Evolutionary conservation across 495 filamentous ascomycete species (phyloP), one percentile per base, ranked within the genome.

Genomic region (Evernia prunastri): DNA sequence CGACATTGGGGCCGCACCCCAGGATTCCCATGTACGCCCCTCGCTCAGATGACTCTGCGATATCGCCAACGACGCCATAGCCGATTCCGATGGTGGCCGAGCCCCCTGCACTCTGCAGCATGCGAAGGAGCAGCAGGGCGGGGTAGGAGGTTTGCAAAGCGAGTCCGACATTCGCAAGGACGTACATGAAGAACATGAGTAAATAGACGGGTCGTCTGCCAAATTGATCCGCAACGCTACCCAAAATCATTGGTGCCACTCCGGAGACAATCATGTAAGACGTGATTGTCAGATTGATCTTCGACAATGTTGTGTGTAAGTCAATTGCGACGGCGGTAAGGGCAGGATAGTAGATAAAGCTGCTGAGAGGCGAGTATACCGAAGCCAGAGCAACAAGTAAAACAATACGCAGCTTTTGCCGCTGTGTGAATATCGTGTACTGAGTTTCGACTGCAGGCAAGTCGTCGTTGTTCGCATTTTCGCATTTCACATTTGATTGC

Each of bases 361-460:
- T 70, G 4, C 77, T 80, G 8, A 80, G 61, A 0, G 77, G 71
- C 10, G 74, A 73, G 33, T 75, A 78, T 7, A 87, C 84, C 45
- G 80, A 78, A 6, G 81, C 80, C 18, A 76, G 76, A 39, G 80
- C 82, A 47, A 86, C 83, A 75, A 93, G 85, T 66, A 77, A 76
- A n/a, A 89, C 77, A 63, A 89, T 82, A 75, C 83, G 83, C 64
- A 78, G 66, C 75, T 82, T 87, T 63, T 83, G 79, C 15, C 72
- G 49, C 31, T 72, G 76, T 20, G 81, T 79, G 71, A 90, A 89
- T 66, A 79, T 78, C 35, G 78, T 83, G 71, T 87, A 83, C 18
- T 75, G 73, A 23, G 20, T 20, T n/a, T 23, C 43, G 20, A 45
- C 43, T 45, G 4, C 43, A 23, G 43, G 18, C 10, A 45, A 23